Evolutionary conservation across 2,329 filamentous ascomycete genomes (phyloP).

Genomic region (Aureobasidium sp.): DNA sequence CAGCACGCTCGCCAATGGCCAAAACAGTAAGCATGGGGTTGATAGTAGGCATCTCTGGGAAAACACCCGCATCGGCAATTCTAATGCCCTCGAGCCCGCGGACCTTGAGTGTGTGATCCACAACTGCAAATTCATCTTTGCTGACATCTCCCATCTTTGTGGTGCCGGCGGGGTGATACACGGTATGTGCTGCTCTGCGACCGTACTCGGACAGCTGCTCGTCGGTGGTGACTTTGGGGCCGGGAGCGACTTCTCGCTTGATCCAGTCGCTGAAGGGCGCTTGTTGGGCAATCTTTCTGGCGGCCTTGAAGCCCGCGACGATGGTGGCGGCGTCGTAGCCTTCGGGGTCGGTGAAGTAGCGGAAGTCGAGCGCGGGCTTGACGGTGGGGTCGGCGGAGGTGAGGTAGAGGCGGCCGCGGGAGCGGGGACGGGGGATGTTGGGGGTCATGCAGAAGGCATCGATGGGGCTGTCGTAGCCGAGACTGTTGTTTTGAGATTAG

Average conservation of each 20-base stretch:
- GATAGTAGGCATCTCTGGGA: conserved; percentile 77
- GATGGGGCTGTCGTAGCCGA: conserved; percentile 63
- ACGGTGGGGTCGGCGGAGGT: conserved; percentile 65
- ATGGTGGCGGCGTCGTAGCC: conserved; percentile 82
- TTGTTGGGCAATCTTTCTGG: conserved; percentile 60
- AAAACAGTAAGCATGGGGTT: conserved; percentile 90
- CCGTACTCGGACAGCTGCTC: conserved; percentile 77
- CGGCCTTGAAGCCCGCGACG: conserved; percentile 62
- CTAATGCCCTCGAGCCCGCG: conserved; percentile 63
- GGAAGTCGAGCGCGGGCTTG: conserved; percentile 79
- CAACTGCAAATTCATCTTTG: conserved; percentile 64
- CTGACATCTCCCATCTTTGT: conserved; percentile 78
- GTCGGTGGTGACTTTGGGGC: conserved; percentile 63
- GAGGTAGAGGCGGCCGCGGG: conserved; percentile 67
- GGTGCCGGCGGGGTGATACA: conserved; percentile 83
- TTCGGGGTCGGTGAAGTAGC: conserved; percentile 80
- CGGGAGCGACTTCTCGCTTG: conserved; percentile 72
- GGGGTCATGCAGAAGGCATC: conserved; percentile 91
- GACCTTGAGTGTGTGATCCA: conserved; percentile 66
- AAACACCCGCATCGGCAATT: conserved; percentile 79
- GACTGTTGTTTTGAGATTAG: conserved; percentile 16
- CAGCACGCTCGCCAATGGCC: conserved; percentile 71
- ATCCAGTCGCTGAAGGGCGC: conserved; percentile 75
- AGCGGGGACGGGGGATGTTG: conserved; percentile 77
- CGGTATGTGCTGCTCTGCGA: conserved; percentile 71